A percentile compares a stretch with the other conserved stretches of the same genome.
Evolutionary conservation across 805 yeast species (phyloP).

Genomic region (Ogataea naganishii): DNA sequence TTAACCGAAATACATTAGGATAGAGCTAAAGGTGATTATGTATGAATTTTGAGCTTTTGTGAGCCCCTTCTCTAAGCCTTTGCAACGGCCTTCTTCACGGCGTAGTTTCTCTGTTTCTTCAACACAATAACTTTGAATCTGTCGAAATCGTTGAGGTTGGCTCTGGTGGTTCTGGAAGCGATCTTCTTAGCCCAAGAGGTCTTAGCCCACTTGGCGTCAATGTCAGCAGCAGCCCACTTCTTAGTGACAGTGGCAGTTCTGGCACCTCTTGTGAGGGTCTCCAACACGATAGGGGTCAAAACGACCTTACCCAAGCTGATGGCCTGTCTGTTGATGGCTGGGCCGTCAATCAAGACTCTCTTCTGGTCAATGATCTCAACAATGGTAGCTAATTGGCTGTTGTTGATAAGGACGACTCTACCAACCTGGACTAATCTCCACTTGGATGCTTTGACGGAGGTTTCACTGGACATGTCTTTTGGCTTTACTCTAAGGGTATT

Average conservation of each 20-base stretch:
- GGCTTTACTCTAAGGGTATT: not conserved
- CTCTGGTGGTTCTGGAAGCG: slow-evolving; percentile 90
- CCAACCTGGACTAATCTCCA: slow-evolving; percentile 99
- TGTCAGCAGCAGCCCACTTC: slow-evolving; percentile 89
- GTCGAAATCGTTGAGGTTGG: slow-evolving; percentile 92
- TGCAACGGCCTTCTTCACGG: slow-evolving; percentile 93
- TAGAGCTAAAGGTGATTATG: too few species aligned
- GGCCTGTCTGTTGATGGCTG: slow-evolving; percentile 91
- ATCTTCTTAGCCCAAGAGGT: slow-evolving; percentile 98
- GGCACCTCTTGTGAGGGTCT: slow-evolving; percentile 89
- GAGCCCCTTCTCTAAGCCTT: slow-evolving; percentile 93
- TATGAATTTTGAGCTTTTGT: too few species aligned
- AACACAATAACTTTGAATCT: slow-evolving; percentile 98
- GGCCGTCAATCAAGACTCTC: slow-evolving; percentile 98
- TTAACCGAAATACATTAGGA: too few species aligned
- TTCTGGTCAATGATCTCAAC: slow-evolving; percentile 99
- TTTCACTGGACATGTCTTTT: slow-evolving; percentile 41
- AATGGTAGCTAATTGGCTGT: slow-evolving; percentile 90
- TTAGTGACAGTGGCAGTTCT: slow-evolving; percentile 77
- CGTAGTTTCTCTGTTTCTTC: slow-evolving; percentile 94
- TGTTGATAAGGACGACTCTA: slow-evolving; percentile 91
- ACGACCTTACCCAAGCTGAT: slow-evolving; percentile 78
- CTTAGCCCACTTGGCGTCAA: slow-evolving; percentile 85
- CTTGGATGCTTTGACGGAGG: slow-evolving; percentile 83
- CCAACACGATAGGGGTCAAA: slow-evolving; percentile 85